Percentiles rank a stretch among this genome's conserved stretches.
Conservation (phyloP, 495 filamentous ascomycete genomes). For the Talaromyces ruber region DNA sequence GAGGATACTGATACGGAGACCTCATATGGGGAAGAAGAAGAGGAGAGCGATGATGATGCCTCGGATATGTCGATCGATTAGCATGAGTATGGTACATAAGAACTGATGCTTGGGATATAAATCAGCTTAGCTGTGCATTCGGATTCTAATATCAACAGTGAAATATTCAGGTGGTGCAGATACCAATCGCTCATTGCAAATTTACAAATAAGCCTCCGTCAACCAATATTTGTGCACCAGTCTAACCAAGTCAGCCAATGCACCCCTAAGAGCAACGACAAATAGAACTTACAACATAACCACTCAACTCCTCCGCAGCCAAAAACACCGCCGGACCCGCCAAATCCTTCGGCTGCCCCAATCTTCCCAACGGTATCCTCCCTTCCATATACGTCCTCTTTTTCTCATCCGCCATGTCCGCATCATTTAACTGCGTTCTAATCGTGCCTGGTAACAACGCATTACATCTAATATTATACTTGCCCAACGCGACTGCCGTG, state of each 20-base stretch:
- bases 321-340: slow-evolving; percentile 82
- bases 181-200: slow-evolving; percentile 38
- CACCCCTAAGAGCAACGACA: background rate
- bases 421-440: slow-evolving; percentile 77
- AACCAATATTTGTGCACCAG: slow-evolving; percentile 75
- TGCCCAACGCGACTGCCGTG: slow-evolving; percentile 67
- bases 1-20: background rate
- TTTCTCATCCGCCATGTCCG: slow-evolving; percentile 55
- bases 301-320: slow-evolving; percentile 65
- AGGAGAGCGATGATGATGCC: background rate
- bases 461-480: slow-evolving; percentile 73
- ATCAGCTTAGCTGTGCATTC: background rate
- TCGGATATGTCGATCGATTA: background rate
- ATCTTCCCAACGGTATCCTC: slow-evolving; percentile 70
- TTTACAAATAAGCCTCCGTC: slow-evolving; percentile 75
- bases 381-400: slow-evolving; percentile 82
- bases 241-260: slow-evolving; percentile 26
- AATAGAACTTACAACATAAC: slow-evolving; percentile 50
- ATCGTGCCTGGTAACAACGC: slow-evolving; percentile 82
- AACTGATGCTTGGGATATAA: background rate
- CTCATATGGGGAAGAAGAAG: background rate
- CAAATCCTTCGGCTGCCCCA: slow-evolving; percentile 60
- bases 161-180: background rate
- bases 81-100: background rate
- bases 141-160: background rate